A percentile compares a stretch with the other conserved stretches of the same genome.
Evolutionary conservation across 2,329 filamentous ascomycete genomes (phyloP).

Genomic region (Sporothrix protearum): DNA sequence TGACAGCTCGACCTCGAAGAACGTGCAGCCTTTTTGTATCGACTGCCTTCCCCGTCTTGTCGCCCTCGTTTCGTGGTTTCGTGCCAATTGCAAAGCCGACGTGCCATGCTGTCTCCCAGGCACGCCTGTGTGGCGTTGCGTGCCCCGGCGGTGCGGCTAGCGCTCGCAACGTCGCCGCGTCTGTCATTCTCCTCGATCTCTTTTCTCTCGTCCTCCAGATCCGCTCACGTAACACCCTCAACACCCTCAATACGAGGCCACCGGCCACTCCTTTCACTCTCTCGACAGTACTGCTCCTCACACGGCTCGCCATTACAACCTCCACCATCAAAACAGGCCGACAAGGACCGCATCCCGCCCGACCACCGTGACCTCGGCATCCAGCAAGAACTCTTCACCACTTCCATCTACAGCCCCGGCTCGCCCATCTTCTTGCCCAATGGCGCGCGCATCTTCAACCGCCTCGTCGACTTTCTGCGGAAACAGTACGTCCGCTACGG

Average conservation of each 20-base stretch:
- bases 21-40: background rate
- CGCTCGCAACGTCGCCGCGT: background rate
- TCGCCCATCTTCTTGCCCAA: conserved; percentile 82
- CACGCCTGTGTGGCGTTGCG: conserved; percentile 27
- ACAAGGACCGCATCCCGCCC: conserved; percentile 35
- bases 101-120: conserved; percentile 33
- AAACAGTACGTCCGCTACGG: conserved; percentile 81
- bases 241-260: background rate
- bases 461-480: conserved; percentile 75
- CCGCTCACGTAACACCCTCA: background rate
- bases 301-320: conserved; percentile 26
- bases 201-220: background rate
- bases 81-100: conserved; percentile 10
- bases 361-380: conserved; percentile 60
- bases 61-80: background rate
- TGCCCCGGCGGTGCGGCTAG: background rate
- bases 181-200: background rate
- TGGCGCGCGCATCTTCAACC: conserved; percentile 78
- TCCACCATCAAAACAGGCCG: background rate
- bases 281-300: conserved; percentile 34
- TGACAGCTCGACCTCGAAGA: conserved; percentile 1
- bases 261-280: background rate
- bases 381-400: conserved; percentile 74
- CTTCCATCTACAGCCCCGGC: conserved; percentile 74
- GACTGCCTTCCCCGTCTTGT: background rate